These are phyloP conservation scores for Fusarium nisikadoi DNA, from an alignment of 2,329 filamentous ascomycete species.

Conservation along the genomic window DNA sequence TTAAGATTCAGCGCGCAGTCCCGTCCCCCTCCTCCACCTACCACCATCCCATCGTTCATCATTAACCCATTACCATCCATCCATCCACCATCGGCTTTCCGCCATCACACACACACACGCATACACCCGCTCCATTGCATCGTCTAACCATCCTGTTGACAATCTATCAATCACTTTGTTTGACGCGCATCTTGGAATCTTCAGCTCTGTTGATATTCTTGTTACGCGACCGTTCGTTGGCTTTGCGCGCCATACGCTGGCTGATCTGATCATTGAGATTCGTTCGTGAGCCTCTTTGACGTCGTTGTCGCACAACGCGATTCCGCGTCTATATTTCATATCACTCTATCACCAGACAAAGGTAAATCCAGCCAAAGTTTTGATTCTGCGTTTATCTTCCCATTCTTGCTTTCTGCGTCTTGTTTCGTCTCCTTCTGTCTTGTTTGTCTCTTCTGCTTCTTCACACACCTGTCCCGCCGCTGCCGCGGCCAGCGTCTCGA, in stretches of 20 bases:
- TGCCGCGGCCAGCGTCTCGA: conserved; percentile 31
- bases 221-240: conserved; percentile 38
- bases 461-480: conserved; percentile 22
- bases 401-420: conserved; percentile 22
- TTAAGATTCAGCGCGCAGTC: conserved; percentile 38
- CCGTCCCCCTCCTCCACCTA: conserved; percentile 43
- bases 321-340: conserved; percentile 39
- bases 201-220: conserved; percentile 20
- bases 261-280: conserved; percentile 5
- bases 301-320: conserved; percentile 44
- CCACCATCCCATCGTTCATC: conserved; percentile 33
- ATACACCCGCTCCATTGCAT: conserved; percentile 42
- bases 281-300: conserved; percentile 26
- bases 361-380: conserved; percentile 35
- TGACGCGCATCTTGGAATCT: conserved; percentile 25
- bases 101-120: conserved; percentile 35
- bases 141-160: conserved; percentile 38
- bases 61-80: conserved; percentile 33
- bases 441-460: conserved; percentile 8
- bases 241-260: conserved; percentile 15
- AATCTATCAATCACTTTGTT: conserved; percentile 11
- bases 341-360: conserved; percentile 42
- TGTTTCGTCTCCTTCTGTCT: conserved; percentile 18
- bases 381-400: not conserved
- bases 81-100: conserved; percentile 44